Evolutionary conservation across 805 yeast species (phyloP), one percentile per base, ranked within the genome.

Genomic region (Candida loeiensis): DNA sequence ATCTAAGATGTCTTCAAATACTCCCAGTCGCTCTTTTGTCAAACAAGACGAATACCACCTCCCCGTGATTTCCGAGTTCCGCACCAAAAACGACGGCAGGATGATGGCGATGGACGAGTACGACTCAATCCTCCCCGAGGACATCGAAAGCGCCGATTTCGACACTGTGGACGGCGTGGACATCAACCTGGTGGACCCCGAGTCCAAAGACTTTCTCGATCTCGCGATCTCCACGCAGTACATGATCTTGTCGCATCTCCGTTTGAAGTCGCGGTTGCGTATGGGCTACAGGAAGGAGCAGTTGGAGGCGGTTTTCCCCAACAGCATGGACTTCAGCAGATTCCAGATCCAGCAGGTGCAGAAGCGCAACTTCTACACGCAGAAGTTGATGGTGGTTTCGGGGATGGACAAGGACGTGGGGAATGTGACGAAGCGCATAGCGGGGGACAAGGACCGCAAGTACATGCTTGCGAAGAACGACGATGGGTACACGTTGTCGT

Each of bases 211-310:
- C 47, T 93, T 93, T 55, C 69, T 73, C 9, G 71, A 72, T 15
- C 64, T 93, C n/a, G 96, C 99, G 0, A 65, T 82, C 36, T 77
- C 89, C 0, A 81, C 95, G 0, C 96, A 89, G 56, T 93, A 93
- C 56, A 87, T 89, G 76, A 77, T 88, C 3, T 64, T 93, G 9
- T 86, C 93, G 7, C 87, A 86, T 44, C 73, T 95, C 12, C 61
- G 99, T 41, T 64, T 89, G 18, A 74, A 88, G 45, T 90, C 97
- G 0, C 67, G 99, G 43, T 73, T 93, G 56, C 79, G 99, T 64
- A 82, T 93, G 95, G 99, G 99, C 1, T 90, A 85, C 55, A 72
- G 91, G 0, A 86, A 89, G 42, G 89, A 85, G n/a, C 97, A 93
- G 54, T 67, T 93, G 25, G 85, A 86, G 48, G 66, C 76, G 4